Conservation (phyloP, 768 basidiomycete genomes). For the Boletellus ananas region DNA sequence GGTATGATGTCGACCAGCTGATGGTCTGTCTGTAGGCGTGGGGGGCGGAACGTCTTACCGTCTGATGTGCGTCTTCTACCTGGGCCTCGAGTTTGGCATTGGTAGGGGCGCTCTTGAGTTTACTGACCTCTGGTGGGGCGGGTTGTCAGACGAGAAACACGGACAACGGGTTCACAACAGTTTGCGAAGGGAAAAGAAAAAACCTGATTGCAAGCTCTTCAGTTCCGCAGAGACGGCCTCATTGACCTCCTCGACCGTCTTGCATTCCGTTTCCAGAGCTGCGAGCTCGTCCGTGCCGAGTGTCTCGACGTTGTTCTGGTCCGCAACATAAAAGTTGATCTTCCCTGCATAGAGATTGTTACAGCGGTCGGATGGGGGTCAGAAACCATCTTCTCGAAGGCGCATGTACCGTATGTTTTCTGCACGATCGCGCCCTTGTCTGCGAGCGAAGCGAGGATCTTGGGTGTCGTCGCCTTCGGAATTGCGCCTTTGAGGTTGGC, state of each 20-base stretch:
- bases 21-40: conserved; percentile 4
- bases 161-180: too few relatives aligned
- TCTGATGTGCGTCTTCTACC: conserved; percentile 45
- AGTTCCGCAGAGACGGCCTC: conserved; percentile 48
- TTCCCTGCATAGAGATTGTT: conserved; percentile 50
- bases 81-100: conserved; percentile 59
- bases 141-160: conserved; percentile 7
- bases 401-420: conserved; percentile 69
- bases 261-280: conserved; percentile 56
- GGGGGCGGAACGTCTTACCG: conserved; percentile 40
- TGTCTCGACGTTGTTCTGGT: conserved; percentile 68
- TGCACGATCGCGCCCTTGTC: conserved; percentile 80
- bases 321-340: conserved; percentile 81
- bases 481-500: conserved; percentile 90
- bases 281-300: conserved; percentile 60
- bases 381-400: neutral
- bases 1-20: neutral
- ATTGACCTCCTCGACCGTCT: conserved; percentile 56
- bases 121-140: conserved; percentile 52
- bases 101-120: conserved; percentile 62
- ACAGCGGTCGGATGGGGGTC: neutral
- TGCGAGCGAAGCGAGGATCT: conserved; percentile 76
- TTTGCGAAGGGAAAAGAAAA: neutral
- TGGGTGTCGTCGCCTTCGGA: conserved; percentile 79
- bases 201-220: conserved; percentile 39